These are phyloP conservation scores for Lomentospora prolificans DNA, from an alignment of 2,329 filamentous ascomycete genomes.

Conservation along the genomic window DNA sequence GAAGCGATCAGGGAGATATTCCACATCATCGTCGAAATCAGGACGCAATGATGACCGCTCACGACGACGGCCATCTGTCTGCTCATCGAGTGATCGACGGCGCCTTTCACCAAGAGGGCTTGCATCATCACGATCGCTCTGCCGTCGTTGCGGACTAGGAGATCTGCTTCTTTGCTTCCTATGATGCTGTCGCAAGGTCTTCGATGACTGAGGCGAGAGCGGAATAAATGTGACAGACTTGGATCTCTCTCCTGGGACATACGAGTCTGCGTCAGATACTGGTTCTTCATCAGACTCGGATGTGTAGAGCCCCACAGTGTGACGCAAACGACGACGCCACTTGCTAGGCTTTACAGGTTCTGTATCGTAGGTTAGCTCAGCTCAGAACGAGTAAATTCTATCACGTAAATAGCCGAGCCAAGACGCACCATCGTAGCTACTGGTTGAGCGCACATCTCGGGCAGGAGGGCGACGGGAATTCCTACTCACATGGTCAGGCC, in stretches of 20 bases:
- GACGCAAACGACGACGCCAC: background rate
- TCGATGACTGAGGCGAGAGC: constrained; percentile 31
- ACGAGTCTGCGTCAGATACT: background rate
- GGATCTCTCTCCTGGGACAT: constrained; percentile 10
- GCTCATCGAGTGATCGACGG: constrained; percentile 22
- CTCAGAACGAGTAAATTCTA: background rate
- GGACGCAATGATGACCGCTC: constrained; percentile 16
- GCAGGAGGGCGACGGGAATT: constrained; percentile 18
- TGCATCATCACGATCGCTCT: background rate
- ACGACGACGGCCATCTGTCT: constrained; percentile 20
- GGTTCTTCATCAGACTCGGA: background rate
- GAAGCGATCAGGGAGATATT: constrained; percentile 37
- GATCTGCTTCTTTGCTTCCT: constrained; percentile 1
- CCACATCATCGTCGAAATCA: constrained; percentile 27
- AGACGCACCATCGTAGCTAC: constrained; percentile 6
- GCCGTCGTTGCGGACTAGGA: background rate
- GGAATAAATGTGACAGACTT: constrained; percentile 39
- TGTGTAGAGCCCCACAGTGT: background rate
- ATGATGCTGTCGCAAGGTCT: background rate
- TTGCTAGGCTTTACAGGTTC: background rate
- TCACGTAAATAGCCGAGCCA: too few species aligned
- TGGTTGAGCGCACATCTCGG: constrained; percentile 6
- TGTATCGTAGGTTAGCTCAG: background rate
- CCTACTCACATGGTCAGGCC: constrained; percentile 36
- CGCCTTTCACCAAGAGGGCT: background rate